phyloP scores from a whole-genome alignment of 2,329 filamentous ascomycete species.

The Coniella vitis region DNA sequence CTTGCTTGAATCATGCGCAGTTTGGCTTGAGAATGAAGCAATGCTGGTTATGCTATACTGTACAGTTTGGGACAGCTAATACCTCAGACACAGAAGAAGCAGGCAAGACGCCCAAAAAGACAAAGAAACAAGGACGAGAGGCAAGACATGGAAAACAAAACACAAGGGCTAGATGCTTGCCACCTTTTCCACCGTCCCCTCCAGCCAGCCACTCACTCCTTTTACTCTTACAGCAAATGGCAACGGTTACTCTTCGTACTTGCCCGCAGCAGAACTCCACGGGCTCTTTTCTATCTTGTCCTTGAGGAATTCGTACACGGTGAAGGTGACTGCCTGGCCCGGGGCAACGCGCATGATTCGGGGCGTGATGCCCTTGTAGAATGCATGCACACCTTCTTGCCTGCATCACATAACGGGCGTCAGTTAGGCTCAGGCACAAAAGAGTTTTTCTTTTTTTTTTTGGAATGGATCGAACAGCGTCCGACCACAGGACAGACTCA shows the following conservation, averaged over 20 bases:
- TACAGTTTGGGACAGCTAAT: background rate
- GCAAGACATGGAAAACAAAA: too few species aligned
- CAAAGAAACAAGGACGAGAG: too few species aligned
- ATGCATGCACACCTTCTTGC: constrained; percentile 87
- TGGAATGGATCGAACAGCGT: background rate
- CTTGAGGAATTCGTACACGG: constrained; percentile 73
- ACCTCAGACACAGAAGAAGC: too few species aligned
- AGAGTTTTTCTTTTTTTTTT: too few species aligned
- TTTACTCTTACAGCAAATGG: background rate
- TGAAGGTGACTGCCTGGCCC: constrained; percentile 75
- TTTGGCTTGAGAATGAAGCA: too few species aligned
- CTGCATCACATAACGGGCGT: too few species aligned
- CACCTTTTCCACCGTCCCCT: background rate
- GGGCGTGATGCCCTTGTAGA: constrained; percentile 98
- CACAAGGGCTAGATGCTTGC: constrained; percentile 4
- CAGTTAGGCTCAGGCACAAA: too few species aligned
- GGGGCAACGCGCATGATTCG: constrained; percentile 96
- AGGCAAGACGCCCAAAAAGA: too few species aligned
- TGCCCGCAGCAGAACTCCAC: constrained; percentile 50
- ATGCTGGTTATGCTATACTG: background rate
- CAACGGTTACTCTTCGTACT: constrained; percentile 57
- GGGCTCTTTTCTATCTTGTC: constrained; percentile 64
- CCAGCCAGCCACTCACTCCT: background rate
- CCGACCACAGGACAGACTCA: constrained; percentile 29
- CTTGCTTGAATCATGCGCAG: too few species aligned